Conservation (phyloP, 2,329 filamentous ascomycete species). For the Cladorrhinum sp. region DNA sequence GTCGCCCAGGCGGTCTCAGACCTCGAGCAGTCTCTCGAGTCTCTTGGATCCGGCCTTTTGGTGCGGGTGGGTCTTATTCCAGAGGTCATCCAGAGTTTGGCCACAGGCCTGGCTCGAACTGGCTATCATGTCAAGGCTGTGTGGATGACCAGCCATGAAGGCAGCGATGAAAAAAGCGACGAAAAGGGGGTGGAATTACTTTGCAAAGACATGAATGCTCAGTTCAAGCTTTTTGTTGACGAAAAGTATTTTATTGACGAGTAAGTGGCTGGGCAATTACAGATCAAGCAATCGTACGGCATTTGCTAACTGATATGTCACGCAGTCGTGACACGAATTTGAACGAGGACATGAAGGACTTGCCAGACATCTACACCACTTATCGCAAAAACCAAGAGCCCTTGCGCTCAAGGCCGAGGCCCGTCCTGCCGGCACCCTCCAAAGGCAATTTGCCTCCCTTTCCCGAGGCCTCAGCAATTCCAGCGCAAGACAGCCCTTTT, state of each 20-base stretch:
- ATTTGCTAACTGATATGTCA: conserved; percentile 19
- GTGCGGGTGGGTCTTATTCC: conserved; percentile 61
- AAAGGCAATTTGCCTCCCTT: conserved; percentile 54
- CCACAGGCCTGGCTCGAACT: conserved; percentile 46
- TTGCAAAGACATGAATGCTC: conserved; percentile 51
- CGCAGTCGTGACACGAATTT: conserved; percentile 64
- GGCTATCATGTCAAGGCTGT: conserved; percentile 56
- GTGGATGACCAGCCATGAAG: conserved; percentile 73
- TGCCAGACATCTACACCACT: conserved; percentile 73
- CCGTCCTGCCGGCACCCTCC: conserved; percentile 51
- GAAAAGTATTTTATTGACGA: conserved; percentile 80
- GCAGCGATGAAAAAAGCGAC: conserved; percentile 65
- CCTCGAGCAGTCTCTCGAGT: conserved; percentile 60
- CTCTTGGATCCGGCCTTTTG: conserved; percentile 57
- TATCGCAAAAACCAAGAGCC: conserved; percentile 74
- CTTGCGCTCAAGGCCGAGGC: conserved; percentile 61
- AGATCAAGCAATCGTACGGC: background rate
- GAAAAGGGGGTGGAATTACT: conserved; percentile 53
- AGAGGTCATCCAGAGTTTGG: conserved; percentile 57
- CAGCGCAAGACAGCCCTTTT: conserved; percentile 62
- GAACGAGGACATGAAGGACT: conserved; percentile 47
- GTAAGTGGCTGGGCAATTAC: conserved; percentile 47
- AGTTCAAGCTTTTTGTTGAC: conserved; percentile 66
- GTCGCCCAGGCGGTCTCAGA: conserved; percentile 71
- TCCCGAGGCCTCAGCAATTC: conserved; percentile 48